A percentile compares a stretch with the other conserved stretches of the same genome.
Evolutionary conservation across 352 stramenopile genomes (phyloP).

Genomic region (Phytophthora citricola): DNA sequence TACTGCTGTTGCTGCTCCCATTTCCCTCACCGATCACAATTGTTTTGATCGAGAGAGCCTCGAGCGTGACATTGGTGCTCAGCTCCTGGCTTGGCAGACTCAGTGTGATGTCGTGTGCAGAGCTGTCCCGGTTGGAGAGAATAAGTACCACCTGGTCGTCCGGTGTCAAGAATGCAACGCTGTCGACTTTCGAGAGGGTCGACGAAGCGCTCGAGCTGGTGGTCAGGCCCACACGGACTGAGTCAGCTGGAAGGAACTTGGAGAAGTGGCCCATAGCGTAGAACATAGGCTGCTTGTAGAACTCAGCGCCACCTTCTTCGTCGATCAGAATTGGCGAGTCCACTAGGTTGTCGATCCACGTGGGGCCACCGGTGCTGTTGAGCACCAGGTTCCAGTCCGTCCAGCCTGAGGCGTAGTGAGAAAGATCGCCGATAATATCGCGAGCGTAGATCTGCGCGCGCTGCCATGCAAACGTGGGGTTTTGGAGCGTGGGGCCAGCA

Average conservation of each 20-base stretch:
- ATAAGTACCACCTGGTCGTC: conserved; percentile 57
- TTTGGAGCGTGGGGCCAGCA: conserved; percentile 50
- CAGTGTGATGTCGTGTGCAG: conserved; percentile 43
- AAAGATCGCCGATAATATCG: conserved; percentile 89
- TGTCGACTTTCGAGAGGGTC: conserved; percentile 46
- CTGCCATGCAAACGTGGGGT: conserved; percentile 59
- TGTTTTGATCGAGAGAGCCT: conserved; percentile 58
- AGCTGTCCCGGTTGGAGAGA: conserved; percentile 57
- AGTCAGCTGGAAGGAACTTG: conserved; percentile 68
- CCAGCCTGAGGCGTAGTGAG: conserved; percentile 82
- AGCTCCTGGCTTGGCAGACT: conserved; percentile 47
- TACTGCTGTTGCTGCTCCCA: conserved; percentile 22
- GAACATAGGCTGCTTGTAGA: conserved; percentile 89
- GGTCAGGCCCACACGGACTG: conserved; percentile 49
- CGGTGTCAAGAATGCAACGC: conserved; percentile 55
- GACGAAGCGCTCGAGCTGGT: conserved; percentile 39
- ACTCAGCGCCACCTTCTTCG: conserved; percentile 56
- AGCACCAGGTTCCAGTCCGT: conserved; percentile 91
- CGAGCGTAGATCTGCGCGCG: conserved; percentile 81
- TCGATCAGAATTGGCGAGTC: conserved; percentile 81
- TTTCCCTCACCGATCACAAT: conserved; percentile 48
- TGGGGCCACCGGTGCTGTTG: conserved; percentile 75
- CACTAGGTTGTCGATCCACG: conserved; percentile 70
- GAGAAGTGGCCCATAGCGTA: conserved; percentile 81
- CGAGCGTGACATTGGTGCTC: conserved; percentile 43